These are phyloP conservation scores for Gilbertella persicaria DNA, from an alignment of 371 early-diverging fungal genomes.

Conservation along the genomic window DNA sequence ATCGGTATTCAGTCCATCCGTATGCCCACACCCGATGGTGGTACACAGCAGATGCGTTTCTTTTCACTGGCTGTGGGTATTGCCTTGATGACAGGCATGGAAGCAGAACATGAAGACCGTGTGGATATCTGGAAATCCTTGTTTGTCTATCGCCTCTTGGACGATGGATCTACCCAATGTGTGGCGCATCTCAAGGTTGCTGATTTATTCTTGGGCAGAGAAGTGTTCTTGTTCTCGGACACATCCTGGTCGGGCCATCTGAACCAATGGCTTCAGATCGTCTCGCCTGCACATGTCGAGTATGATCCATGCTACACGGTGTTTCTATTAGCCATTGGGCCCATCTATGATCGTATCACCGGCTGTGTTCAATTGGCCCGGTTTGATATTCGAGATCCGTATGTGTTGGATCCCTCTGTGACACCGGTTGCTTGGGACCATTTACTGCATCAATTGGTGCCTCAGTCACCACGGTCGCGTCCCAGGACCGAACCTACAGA, in stretches of 20 bases:
- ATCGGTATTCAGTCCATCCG: conserved; percentile 32
- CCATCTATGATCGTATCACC: conserved; percentile 18
- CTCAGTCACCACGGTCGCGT: too few species aligned
- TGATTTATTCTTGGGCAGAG: conserved; percentile 28
- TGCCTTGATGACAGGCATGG: conserved; percentile 12
- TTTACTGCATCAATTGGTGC: conserved; percentile 1
- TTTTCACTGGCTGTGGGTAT: conserved; percentile 36
- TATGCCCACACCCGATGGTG: conserved; percentile 9
- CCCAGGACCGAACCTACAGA: conserved; percentile 2
- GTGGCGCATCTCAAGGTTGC: conserved; percentile 20
- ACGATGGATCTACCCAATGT: conserved; percentile 32
- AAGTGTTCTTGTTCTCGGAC: conserved; percentile 33
- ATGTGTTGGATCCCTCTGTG: conserved; percentile 24
- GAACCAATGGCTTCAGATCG: conserved; percentile 21
- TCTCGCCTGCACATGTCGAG: conserved; percentile 10
- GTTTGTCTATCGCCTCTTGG: conserved; percentile 28
- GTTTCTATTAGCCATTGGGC: conserved; percentile 27
- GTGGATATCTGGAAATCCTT: conserved; percentile 34
- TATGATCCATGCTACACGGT: conserved; percentile 24
- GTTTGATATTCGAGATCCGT: conserved; percentile 24
- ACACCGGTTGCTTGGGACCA: conserved; percentile 25
- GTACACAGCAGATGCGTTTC: conserved; percentile 16
- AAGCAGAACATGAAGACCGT: conserved; percentile 22
- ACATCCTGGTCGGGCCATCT: conserved; percentile 29
- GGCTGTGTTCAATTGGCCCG: conserved; percentile 26